phyloP scores from a whole-genome alignment of 2,329 filamentous ascomycete genomes.

The Nemania bipapillata region DNA sequence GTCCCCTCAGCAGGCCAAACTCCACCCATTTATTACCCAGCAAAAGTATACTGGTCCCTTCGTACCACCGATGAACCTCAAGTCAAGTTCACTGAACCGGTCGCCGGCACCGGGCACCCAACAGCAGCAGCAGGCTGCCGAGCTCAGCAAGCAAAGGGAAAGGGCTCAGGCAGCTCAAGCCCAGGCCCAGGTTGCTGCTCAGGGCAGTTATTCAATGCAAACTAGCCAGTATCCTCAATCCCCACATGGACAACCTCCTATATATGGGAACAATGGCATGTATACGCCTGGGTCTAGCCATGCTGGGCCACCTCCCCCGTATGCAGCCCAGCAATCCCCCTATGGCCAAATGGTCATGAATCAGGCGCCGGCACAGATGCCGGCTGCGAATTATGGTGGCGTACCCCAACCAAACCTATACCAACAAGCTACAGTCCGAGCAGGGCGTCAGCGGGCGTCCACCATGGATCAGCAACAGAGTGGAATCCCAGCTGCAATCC shows the following conservation, averaged over 20 bases:
- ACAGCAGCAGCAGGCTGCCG: slow-evolving; percentile 94
- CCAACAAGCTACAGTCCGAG: slow-evolving; percentile 80
- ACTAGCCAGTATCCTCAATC: slow-evolving; percentile 61
- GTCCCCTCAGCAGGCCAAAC: slow-evolving; percentile 96
- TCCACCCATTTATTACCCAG: slow-evolving; percentile 98
- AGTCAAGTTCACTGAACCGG: slow-evolving; percentile 83
- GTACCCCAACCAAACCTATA: slow-evolving; percentile 69
- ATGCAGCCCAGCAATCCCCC: slow-evolving; percentile 75
- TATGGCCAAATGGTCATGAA: slow-evolving; percentile 81
- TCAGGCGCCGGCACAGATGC: slow-evolving; percentile 73
- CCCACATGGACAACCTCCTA: slow-evolving; percentile 66
- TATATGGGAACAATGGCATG: slow-evolving; percentile 86
- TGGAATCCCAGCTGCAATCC: slow-evolving; percentile 90
- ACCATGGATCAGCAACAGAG: slow-evolving; percentile 96
- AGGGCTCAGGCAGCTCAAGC: slow-evolving; percentile 69
- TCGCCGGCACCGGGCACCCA: slow-evolving; percentile 93
- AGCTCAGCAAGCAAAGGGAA: slow-evolving; percentile 91
- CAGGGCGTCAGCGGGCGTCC: slow-evolving; percentile 86
- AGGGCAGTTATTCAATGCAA: slow-evolving; percentile 70
- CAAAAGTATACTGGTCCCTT: slow-evolving; percentile 97
- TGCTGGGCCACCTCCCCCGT: slow-evolving; percentile 77
- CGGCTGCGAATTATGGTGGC: slow-evolving; percentile 70
- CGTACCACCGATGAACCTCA: slow-evolving; percentile 95
- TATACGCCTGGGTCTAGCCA: slow-evolving; percentile 72
- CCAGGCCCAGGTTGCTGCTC: slow-evolving; percentile 74